These are phyloP conservation scores for Leishmania gerbilli DNA, from an alignment of 208 protist species.

Conservation along the genomic window DNA sequence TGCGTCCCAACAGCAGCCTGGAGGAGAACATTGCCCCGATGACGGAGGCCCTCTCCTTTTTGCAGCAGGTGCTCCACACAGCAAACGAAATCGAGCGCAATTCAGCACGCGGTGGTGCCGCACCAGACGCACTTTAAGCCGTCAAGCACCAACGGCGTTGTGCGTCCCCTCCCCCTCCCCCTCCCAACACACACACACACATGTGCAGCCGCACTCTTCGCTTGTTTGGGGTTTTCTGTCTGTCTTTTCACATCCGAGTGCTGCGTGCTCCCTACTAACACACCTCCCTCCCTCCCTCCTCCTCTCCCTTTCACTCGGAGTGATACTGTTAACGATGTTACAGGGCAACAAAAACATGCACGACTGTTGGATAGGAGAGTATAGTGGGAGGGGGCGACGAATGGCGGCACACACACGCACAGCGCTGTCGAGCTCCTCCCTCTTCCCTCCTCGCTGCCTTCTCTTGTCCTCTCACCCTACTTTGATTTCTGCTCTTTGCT, in stretches of 20 bases:
- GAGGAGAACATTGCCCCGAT: conserved; percentile 83
- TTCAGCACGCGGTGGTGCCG: conserved; percentile 65
- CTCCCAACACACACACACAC: not conserved
- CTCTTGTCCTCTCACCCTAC: not conserved
- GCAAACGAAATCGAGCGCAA: conserved; percentile 84
- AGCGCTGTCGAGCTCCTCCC: not conserved
- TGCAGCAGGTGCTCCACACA: conserved; percentile 78
- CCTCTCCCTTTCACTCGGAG: not conserved
- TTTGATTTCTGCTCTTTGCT: not conserved
- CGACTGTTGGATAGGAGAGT: not conserved
- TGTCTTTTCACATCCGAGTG: not conserved
- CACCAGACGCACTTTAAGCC: conserved; percentile 58
- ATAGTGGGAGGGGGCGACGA: not conserved
- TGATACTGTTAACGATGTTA: not conserved
- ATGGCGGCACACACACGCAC: not conserved
- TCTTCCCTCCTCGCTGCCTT: too few relatives aligned
- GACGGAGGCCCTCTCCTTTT: conserved; percentile 76
- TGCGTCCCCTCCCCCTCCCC: too few relatives aligned
- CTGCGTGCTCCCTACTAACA: not conserved
- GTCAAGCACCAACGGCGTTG: not conserved
- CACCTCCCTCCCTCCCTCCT: too few relatives aligned
- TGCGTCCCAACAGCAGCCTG: conserved; percentile 52
- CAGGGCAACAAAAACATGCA: not conserved
- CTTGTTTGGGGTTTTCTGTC: not conserved
- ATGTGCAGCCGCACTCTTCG: not conserved